Evolutionary conservation across 257 asterid species (phyloP), one percentile per base, ranked within the genome.

Genomic region (Linderniella brevidens): DNA sequence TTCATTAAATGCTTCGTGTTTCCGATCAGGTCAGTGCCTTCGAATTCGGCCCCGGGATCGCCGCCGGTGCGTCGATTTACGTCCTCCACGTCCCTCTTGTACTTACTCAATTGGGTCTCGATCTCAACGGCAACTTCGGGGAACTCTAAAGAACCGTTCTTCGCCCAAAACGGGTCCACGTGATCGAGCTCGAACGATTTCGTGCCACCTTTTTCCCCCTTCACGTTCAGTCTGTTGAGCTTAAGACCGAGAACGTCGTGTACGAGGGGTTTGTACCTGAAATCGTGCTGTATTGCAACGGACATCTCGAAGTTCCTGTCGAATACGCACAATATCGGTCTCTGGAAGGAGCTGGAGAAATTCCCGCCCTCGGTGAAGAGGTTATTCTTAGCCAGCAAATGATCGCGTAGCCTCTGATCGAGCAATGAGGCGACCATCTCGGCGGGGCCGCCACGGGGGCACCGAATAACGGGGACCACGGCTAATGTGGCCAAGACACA

Each of bases 381-480:
- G 62, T 90, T 90, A 58, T 85, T 77, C 71, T 90, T 90, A 1
- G 96, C 75, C 71, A 85, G 60, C 49, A 90, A 67, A 71, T 85
- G 99, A 60, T 90, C 96, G 49, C 87, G 78, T 73, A 90, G 61
- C 11, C 87, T 76, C 77, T 85, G 94, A 62, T 85, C 92, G 62
- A 85, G 75, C 68, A 81, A 68, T 8, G 94, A 75, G 0, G 93
- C 99, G 47, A 90, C 96, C 86, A 90, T 76, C 74, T 85, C 96
- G 37, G 99, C 93, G 11, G 99, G 96, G 17, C 99, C 99, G 5
- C 99, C 99, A 46, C 84, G 87, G 29, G 88, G 94, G 48, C 96
- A 90, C 69, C 96, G 73, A 54, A 90, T 85, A 41, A 90, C 64
- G 3, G 99, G 99, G 55, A 85, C 96, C 60, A 79, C 96, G 18